Base-by-base conservation (phyloP, 129 eudicot species). In the Apium graveolens region DNA sequence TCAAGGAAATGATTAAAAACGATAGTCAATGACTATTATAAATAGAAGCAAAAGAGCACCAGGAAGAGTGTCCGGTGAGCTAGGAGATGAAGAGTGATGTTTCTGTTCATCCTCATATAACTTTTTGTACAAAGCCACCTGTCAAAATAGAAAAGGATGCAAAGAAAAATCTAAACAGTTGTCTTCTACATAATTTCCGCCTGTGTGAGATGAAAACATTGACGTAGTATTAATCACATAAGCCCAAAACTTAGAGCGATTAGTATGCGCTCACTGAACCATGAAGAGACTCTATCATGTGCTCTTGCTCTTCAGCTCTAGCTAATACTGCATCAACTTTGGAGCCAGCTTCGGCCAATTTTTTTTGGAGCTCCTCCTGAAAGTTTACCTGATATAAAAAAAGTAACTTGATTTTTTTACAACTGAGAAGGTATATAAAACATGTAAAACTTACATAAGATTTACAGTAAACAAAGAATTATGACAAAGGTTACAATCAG, bases 221-320 rank as follows among this genome's bases (percentile, higher is more conserved):
- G 27, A 31, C 18, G n/a, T 49, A 18, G 57, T 49, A 12, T 44
- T 78, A 12, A 13, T 17, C 5, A 18, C n/a, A 49, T 27, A 18
- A 26, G 26, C 20, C 53, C 38, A 10, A 43, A 43, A 32, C 24
- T 12, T 74, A 74, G 10, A 43, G 46, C 55, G 38, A 26, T 75
- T 17, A 53, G 24, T 26, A 70, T 34, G 76, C 88, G 70, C 88
- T 75, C 76, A 93, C 98, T 42, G 98, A 87, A 37, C 88, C 79
- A 83, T 95, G 98, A 76, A 95, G 96, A 42, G 97, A 91, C 75
- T 95, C 96, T 81, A 95, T 90, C 98, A 95, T 95, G 35, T 62
- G 80, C 20, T 84, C 87, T 83, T 95, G 98, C 82, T 95, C 97
- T 84, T 95, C 96, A 43, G 97, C 97, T 80, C 97, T 86, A 34